Percentiles rank a stretch among this genome's conserved stretches.
These are phyloP conservation scores for Mortierella sp. DNA, from an alignment of 371 early-diverging fungal species.

Conservation along the genomic window DNA sequence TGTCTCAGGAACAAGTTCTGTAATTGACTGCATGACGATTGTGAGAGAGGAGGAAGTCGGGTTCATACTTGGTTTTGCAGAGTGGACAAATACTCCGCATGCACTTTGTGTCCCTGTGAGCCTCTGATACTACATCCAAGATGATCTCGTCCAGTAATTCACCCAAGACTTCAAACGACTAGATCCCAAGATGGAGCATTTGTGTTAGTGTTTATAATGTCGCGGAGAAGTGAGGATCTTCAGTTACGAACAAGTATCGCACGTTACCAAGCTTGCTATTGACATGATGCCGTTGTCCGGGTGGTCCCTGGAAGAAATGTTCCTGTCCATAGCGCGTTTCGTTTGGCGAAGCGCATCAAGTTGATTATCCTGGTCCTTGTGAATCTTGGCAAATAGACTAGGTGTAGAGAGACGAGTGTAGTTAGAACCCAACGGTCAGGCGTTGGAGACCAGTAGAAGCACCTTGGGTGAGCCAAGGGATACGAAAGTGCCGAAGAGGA, in stretches of 20 bases:
- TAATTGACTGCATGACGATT: too few species aligned
- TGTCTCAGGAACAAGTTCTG: too few species aligned
- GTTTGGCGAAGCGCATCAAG: conserved; percentile 42
- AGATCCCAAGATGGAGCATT: too few species aligned
- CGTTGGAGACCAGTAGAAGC: too few species aligned
- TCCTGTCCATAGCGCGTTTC: conserved; percentile 53
- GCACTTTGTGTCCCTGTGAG: conserved; percentile 70
- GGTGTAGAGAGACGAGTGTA: too few species aligned
- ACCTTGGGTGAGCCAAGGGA: too few species aligned
- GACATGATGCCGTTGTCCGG: conserved; percentile 26
- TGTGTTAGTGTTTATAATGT: too few species aligned
- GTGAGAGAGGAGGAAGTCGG: too few species aligned
- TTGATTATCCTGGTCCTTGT: conserved; percentile 48
- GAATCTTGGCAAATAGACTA: conserved; percentile 51
- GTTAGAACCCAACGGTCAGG: too few species aligned
- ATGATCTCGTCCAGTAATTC: conserved; percentile 75
- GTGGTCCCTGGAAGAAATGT: conserved; percentile 24
- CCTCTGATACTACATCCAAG: conserved; percentile 72
- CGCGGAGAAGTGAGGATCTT: too few species aligned
- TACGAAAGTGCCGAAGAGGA: too few species aligned
- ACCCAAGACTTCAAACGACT: conserved; percentile 52
- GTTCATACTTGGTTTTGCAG: conserved; percentile 75
- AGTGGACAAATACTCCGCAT: conserved; percentile 70
- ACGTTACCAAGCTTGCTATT: conserved; percentile 40
- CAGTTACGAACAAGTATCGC: not conserved